Conservation (phyloP, 768 basidiomycete genomes). For the Leccinum imitatum region DNA sequence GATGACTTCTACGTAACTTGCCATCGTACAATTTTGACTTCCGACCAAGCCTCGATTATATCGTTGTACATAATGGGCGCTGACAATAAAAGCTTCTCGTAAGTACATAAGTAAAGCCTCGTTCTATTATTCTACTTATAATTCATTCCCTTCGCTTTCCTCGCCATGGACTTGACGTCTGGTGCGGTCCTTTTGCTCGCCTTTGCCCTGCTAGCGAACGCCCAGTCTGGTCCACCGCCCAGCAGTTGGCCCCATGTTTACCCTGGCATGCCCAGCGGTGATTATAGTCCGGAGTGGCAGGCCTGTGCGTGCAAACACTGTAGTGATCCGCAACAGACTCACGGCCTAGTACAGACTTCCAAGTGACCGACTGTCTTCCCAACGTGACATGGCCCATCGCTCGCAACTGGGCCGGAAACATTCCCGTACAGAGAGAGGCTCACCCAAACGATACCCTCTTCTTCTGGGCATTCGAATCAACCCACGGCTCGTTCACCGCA, state of each 20-base stretch:
- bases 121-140: slow-evolving; percentile 11
- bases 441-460: slow-evolving; percentile 68
- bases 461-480: slow-evolving; percentile 63
- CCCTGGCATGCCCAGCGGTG: slow-evolving; percentile 42
- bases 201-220: slow-evolving; percentile 13
- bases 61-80: too few relatives aligned
- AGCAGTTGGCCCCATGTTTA: slow-evolving; percentile 42
- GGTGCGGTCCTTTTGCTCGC: slow-evolving; percentile 6
- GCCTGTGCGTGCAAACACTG: slow-evolving; percentile 42
- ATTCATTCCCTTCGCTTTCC: slow-evolving; percentile 5
- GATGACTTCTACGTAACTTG: slow-evolving; percentile 48
- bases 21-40: not conserved
- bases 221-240: slow-evolving; percentile 29
- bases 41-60: too few relatives aligned
- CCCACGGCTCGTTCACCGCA: slow-evolving; percentile 53
- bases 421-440: slow-evolving; percentile 55
- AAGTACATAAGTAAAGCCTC: too few relatives aligned
- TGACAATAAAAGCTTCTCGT: not conserved
- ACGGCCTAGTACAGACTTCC: slow-evolving; percentile 45
- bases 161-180: slow-evolving; percentile 23
- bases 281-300: slow-evolving; percentile 61
- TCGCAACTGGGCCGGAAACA: slow-evolving; percentile 63
- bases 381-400: slow-evolving; percentile 56
- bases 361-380: slow-evolving; percentile 54
- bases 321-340: not conserved